These are phyloP conservation scores for Pseudonectria buxi DNA, from an alignment of 2,329 filamentous ascomycete species.

Conservation along the genomic window DNA sequence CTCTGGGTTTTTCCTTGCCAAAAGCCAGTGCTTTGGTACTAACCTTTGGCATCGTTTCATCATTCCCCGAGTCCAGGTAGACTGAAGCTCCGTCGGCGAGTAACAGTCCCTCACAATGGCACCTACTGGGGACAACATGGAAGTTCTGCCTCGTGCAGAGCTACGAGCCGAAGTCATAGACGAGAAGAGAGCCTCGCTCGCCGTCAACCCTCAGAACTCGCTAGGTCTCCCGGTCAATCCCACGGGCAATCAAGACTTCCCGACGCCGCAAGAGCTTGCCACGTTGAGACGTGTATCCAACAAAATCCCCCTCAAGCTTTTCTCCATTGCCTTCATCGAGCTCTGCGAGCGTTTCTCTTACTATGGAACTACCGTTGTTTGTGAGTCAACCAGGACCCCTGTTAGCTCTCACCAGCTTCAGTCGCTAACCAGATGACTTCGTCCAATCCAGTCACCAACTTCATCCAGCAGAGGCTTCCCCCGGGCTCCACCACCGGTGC, in stretches of 20 bases:
- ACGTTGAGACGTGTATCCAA: constrained; percentile 49
- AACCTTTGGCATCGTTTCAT: not conserved
- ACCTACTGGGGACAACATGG: constrained; percentile 25
- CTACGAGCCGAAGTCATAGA: constrained; percentile 21
- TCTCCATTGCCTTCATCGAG: constrained; percentile 60
- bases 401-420: not conserved
- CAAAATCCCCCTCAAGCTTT: constrained; percentile 52
- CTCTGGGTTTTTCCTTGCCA: too few species aligned
- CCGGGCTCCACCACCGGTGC: constrained; percentile 48
- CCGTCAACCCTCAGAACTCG: constrained; percentile 6
- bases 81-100: not conserved
- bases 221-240: not conserved
- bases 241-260: constrained; percentile 7
- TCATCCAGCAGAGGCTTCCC: constrained; percentile 53
- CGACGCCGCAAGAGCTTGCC: constrained; percentile 34
- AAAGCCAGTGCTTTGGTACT: not conserved
- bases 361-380: constrained; percentile 60
- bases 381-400: constrained; percentile 37
- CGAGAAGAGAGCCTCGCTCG: constrained; percentile 24
- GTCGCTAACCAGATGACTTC: not conserved
- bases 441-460: constrained; percentile 50
- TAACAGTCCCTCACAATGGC: constrained; percentile 15
- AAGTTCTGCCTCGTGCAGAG: constrained; percentile 26
- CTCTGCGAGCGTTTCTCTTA: constrained; percentile 68
- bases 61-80: not conserved